A percentile compares a stretch with the other conserved stretches of the same genome.
These are phyloP conservation scores for Candida nemodendra DNA, from an alignment of 805 yeast genomes.

Conservation along the genomic window DNA sequence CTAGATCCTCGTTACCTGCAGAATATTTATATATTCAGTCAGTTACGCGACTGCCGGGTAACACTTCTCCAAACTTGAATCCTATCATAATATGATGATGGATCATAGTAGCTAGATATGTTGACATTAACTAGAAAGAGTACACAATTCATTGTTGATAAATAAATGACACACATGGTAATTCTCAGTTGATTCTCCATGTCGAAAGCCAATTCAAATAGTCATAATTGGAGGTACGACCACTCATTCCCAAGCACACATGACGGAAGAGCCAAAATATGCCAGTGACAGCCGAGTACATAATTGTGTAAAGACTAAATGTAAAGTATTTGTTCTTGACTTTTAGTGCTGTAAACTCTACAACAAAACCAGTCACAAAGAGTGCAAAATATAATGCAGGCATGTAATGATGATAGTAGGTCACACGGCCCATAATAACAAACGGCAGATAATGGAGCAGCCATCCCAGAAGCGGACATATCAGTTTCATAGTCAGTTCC, in stretches of 20 bases:
- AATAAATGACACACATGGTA: too few species aligned
- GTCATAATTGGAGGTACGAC: slow-evolving; percentile 38
- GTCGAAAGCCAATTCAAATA: slow-evolving; percentile 46
- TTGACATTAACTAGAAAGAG: too few species aligned
- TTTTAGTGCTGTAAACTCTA: slow-evolving; percentile 44
- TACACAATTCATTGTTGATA: too few species aligned
- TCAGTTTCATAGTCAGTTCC: slow-evolving; percentile 55
- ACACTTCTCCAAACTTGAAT: too few species aligned
- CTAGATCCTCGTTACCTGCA: too few species aligned
- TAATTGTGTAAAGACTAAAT: slow-evolving; percentile 36
- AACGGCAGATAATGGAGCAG: slow-evolving; percentile 75
- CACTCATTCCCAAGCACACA: slow-evolving; percentile 65
- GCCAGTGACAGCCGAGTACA: slow-evolving; percentile 45
- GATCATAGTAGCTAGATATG: too few species aligned
- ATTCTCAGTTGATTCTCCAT: slow-evolving; percentile 20
- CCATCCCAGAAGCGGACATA: slow-evolving; percentile 81
- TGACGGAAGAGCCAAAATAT: slow-evolving; percentile 62
- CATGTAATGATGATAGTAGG: slow-evolving; percentile 81
- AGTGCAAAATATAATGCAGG: slow-evolving; percentile 82
- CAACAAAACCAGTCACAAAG: slow-evolving; percentile 50
- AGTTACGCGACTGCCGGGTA: too few species aligned
- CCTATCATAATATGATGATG: too few species aligned
- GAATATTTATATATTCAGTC: too few species aligned
- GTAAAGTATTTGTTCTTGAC: slow-evolving; percentile 26
- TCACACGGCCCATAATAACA: slow-evolving; percentile 79